Evolutionary conservation across 371 early-diverging fungal genomes (phyloP), one percentile per base, ranked within the genome.

Genomic region (Nematocida minor): DNA sequence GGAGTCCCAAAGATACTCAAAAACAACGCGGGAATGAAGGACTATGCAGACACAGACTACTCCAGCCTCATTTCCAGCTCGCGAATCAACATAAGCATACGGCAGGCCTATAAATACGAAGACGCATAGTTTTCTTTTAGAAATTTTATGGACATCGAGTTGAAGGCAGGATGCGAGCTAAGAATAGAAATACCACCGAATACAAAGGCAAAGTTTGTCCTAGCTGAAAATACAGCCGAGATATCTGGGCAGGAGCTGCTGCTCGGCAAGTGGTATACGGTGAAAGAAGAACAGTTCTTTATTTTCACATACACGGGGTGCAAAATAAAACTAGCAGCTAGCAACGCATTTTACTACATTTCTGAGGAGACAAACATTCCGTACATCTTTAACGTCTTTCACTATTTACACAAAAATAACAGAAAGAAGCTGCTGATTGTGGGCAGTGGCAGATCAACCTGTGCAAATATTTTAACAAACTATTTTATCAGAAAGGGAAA

Each of bases 241-340:
- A 51, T 78, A 20, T 57, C 79, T 36, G 85, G 85, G 14, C 81
- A 81, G 41, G 85, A 85, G 60, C 60, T 85, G 1, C 49, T 85
- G 1, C 57, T 63, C 29, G 83, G 82, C 25, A 82, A 80, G 63
- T 82, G 80, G 80, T 83, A 85, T 66, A 63, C 63, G 18, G 80
- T 85, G 49, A 80, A 69, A 55, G 55, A 81, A 25, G 83, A 74
- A 9, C 79, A 60, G 48, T 79, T 79, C 38, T 77, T 74, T 38
- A 70, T 85, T n/a, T 85, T 80, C 53, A 82, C 85, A 48, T 83
- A 77, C 55, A 67, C 67, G n/a, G 85, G 85, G 29, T 81, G 82
- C 67, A 79, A 62, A 41, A 46, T 85, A 20, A 78, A 81, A 62
- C 48, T 83, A 27, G 84, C 82, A 34, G 82, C 80, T 16, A 51